A percentile compares a stretch with the other conserved stretches of the same genome.
Conservation (phyloP, 352 stramenopile genomes). For the Phytophthora cactorum region DNA sequence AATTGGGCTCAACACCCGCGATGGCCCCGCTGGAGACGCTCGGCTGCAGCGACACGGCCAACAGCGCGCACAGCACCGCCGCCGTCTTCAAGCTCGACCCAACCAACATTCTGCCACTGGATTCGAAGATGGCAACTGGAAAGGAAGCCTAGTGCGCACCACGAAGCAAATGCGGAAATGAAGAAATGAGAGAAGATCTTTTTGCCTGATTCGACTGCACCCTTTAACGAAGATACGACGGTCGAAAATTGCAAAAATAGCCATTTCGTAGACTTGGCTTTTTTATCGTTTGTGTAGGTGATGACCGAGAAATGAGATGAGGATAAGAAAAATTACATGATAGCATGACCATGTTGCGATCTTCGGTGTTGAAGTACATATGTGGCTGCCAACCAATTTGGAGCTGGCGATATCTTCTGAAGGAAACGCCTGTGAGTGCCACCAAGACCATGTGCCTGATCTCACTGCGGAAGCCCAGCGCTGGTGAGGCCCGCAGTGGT, state of each 20-base stretch:
- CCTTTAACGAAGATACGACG: neutral
- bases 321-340: neutral
- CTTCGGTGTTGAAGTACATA: slow-evolving; percentile 12
- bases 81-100: slow-evolving; percentile 25
- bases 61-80: slow-evolving; percentile 27
- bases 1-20: neutral
- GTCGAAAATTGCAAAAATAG: slow-evolving; percentile 5
- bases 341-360: slow-evolving; percentile 18
- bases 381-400: slow-evolving; percentile 16
- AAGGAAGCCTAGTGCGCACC: slow-evolving; percentile 11
- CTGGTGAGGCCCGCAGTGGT: neutral
- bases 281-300: neutral
- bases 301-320: neutral
- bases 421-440: neutral
- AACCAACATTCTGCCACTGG: slow-evolving; percentile 29
- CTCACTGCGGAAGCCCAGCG: neutral
- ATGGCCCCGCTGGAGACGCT: slow-evolving; percentile 4
- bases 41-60: slow-evolving; percentile 26
- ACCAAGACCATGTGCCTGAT: neutral
- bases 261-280: neutral
- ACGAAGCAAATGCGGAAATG: slow-evolving; percentile 34
- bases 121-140: neutral
- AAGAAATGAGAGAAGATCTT: slow-evolving; percentile 28
- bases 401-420: too few relatives aligned
- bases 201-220: neutral